These are phyloP conservation scores for Chalciporus piperatus DNA, from an alignment of 768 basidiomycete species.

Conservation along the genomic window DNA sequence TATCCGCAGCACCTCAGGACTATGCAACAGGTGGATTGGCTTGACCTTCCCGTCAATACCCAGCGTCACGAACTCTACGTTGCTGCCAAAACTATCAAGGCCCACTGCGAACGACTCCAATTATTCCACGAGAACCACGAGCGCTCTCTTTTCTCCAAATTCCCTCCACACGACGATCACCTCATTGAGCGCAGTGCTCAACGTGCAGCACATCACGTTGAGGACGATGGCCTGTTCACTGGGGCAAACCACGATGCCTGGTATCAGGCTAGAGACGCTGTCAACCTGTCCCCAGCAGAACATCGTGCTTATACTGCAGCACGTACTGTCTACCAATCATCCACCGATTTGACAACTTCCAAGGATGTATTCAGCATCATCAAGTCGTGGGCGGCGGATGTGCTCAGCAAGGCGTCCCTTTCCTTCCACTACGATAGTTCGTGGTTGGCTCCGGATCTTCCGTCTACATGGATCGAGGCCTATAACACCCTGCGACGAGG, in stretches of 20 bases:
- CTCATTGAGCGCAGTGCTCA: constrained; percentile 2
- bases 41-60: constrained; percentile 13
- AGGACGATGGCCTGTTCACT: background rate
- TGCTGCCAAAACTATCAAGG: constrained; percentile 25
- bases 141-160: background rate
- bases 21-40: constrained; percentile 41
- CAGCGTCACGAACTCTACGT: constrained; percentile 31
- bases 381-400: constrained; percentile 2
- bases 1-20: constrained; percentile 35
- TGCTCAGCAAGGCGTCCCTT: background rate
- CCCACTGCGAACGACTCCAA: constrained; percentile 17
- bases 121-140: constrained; percentile 4
- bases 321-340: background rate
- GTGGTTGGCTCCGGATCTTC: constrained; percentile 24
- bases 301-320: constrained; percentile 12
- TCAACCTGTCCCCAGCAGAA: constrained; percentile 1
- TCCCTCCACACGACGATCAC: background rate
- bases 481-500: constrained; percentile 24
- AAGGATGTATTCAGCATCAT: constrained; percentile 5
- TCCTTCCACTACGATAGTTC: constrained; percentile 19
- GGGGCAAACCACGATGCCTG: background rate
- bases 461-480: constrained; percentile 22
- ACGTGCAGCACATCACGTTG: constrained; percentile 1
- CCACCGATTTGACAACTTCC: background rate
- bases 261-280: constrained; percentile 8